Percentiles rank a stretch among this genome's conserved stretches.
Conservation (phyloP, 108 stramenopile species). For the Fragilaria radians region DNA sequence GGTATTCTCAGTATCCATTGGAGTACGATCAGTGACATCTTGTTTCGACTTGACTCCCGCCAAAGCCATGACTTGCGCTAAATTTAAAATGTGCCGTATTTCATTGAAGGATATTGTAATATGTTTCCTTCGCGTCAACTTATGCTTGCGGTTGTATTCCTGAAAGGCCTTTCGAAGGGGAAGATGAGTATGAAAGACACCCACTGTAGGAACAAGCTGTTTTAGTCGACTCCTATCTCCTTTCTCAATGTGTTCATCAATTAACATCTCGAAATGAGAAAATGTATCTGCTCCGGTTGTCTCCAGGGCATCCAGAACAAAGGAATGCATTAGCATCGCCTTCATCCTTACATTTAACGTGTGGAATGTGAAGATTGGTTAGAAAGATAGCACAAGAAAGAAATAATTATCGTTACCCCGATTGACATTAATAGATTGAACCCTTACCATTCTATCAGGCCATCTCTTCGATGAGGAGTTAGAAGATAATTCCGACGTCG, state of each 20-base stretch:
- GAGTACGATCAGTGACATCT: neutral
- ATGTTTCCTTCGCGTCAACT: slow-evolving; percentile 68
- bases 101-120: slow-evolving; percentile 90
- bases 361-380: neutral
- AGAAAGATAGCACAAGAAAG: neutral
- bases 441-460: slow-evolving; percentile 85
- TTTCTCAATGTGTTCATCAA: slow-evolving; percentile 76
- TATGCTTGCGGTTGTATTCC: slow-evolving; percentile 80
- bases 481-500: slow-evolving; percentile 85
- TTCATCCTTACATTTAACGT: slow-evolving; percentile 63
- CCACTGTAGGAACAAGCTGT: slow-evolving; percentile 79
- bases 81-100: slow-evolving; percentile 84
- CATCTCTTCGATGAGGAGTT: slow-evolving; percentile 84
- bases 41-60: slow-evolving; percentile 15
- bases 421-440: too few species aligned
- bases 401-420: slow-evolving; percentile 7
- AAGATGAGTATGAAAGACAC: slow-evolving; percentile 79
- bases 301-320: slow-evolving; percentile 82
- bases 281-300: slow-evolving; percentile 82
- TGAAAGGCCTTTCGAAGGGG: slow-evolving; percentile 77
- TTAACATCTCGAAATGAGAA: slow-evolving; percentile 82
- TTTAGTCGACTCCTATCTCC: slow-evolving; percentile 41
- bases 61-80: slow-evolving; percentile 88
- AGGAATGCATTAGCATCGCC: slow-evolving; percentile 82
- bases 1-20: neutral